These are phyloP conservation scores for Cladorrhinum sp. DNA, from an alignment of 2,329 filamentous ascomycete genomes.

Conservation along the genomic window DNA sequence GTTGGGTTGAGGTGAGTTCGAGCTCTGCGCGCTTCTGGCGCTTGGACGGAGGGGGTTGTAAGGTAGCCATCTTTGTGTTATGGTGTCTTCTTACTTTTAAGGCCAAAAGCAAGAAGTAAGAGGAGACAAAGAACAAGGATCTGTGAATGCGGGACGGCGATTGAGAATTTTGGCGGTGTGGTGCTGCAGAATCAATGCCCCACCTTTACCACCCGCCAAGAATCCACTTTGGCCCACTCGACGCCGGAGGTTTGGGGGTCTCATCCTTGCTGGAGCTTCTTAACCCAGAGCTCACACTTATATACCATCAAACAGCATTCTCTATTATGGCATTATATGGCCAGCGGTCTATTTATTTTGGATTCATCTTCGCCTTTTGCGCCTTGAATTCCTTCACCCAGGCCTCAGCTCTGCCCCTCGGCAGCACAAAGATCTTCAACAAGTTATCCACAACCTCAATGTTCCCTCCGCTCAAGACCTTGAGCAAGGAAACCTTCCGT, in stretches of 20 bases:
- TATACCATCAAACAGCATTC: neutral
- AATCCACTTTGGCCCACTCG: neutral
- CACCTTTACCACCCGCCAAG: neutral
- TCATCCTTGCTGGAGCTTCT: neutral
- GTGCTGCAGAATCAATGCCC: slow-evolving; percentile 23
- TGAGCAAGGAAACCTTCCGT: slow-evolving; percentile 74
- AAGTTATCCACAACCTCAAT: slow-evolving; percentile 86
- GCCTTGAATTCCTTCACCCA: slow-evolving; percentile 86
- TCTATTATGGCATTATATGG: too few relatives aligned
- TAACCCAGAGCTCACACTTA: neutral
- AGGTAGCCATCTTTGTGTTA: slow-evolving; percentile 33
- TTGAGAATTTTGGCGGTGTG: slow-evolving; percentile 29
- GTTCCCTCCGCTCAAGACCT: slow-evolving; percentile 71
- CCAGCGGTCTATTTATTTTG: neutral
- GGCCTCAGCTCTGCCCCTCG: slow-evolving; percentile 61
- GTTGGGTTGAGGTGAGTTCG: slow-evolving; percentile 69
- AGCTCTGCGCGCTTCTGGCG: slow-evolving; percentile 74
- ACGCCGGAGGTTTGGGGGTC: neutral
- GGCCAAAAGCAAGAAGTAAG: too few relatives aligned
- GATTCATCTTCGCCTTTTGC: slow-evolving; percentile 56
- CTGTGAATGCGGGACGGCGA: neutral
- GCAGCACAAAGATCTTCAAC: slow-evolving; percentile 78
- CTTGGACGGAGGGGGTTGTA: slow-evolving; percentile 52
- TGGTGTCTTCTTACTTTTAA: neutral
- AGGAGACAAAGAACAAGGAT: neutral